Base-by-base conservation (phyloP, 108 stramenopile genomes). In the Nitzschia sp. region DNA sequence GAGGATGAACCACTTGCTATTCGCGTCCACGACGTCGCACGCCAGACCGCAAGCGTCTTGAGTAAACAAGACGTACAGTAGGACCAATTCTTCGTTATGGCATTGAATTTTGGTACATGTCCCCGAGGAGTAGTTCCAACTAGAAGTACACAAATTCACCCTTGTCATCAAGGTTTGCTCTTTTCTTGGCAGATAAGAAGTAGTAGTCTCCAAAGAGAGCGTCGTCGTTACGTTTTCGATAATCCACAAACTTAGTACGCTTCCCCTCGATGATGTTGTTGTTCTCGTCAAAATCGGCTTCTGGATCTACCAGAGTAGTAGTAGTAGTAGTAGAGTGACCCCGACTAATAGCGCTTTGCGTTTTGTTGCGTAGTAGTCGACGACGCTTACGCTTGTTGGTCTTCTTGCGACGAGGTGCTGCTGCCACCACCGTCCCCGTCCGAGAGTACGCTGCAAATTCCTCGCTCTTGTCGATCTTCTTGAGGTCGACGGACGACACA, bases 261-360 rank as follows among this genome's bases (percentile, higher is more conserved):
- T 92, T 83, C 57, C 90, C 91, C 11, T 92, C 94, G 28, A 58
- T 25, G 2, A 96, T 53, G 71, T 93, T 93, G 63, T 96, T 96
- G 35, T 72, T 46, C 59, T 75, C 71, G 62, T 91, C 87, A 21
- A 96, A 76, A 15, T 82, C 72, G 23, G 67, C 81, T 16, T 55
- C 63, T 22, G 48, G 33, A 25, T 57, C 58, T 17, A 11, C 60
- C n/a, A 61, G 44, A 23, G 21, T 45, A 15, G 27, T 53, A 6
- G 33, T 32, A 19, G 53, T 9, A 15, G 54, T 63, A n/a, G n/a
- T n/a, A n/a, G n/a, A n/a, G n/a, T n/a, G n/a, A n/a, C n/a, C n/a
- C 9, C 59, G 48, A 27, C 17, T 38, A 15, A 13, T 41, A 27
- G 47, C 53, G 35, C 17, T 3, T 2, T 15, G n/a, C 13, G 55